phyloP scores from a whole-genome alignment of 768 basidiomycete genomes.

The Paxillus rubicundulus region DNA sequence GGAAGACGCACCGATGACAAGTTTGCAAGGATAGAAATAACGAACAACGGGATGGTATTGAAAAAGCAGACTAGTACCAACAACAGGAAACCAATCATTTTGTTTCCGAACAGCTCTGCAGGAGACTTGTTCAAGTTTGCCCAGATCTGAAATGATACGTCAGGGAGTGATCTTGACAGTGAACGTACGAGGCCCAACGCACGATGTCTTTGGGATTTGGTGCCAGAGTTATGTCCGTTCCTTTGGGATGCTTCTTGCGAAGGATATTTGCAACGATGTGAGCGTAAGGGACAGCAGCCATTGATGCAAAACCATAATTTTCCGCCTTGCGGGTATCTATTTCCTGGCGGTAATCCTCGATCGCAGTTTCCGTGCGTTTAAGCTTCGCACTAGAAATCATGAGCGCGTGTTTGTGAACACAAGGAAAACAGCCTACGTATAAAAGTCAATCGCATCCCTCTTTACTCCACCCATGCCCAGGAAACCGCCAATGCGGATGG shows the following conservation, averaged over 20 bases:
- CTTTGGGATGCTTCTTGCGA: constrained; percentile 65
- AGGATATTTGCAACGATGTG: constrained; percentile 80
- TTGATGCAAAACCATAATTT: constrained; percentile 89
- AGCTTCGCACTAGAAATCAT: constrained; percentile 39
- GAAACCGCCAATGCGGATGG: constrained; percentile 72
- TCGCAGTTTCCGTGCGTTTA: constrained; percentile 65
- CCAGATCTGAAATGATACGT: constrained; percentile 64
- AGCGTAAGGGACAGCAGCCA: constrained; percentile 85
- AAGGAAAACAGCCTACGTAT: constrained; percentile 58
- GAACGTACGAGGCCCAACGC: constrained; percentile 18
- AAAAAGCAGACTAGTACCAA: constrained; percentile 83
- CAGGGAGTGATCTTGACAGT: neutral
- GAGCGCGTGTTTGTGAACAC: neutral
- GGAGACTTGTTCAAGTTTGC: constrained; percentile 78
- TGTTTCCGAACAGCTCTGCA: constrained; percentile 62
- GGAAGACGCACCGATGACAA: constrained; percentile 63
- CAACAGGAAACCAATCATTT: constrained; percentile 72
- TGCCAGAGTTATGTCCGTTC: constrained; percentile 68
- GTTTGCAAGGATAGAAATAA: constrained; percentile 91
- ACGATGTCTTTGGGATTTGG: constrained; percentile 91
- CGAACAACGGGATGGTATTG: constrained; percentile 89
- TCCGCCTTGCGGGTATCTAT: constrained; percentile 77
- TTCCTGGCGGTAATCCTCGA: constrained; percentile 69
- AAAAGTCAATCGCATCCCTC: constrained; percentile 91
- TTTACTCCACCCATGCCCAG: constrained; percentile 81